Conservation (phyloP, 2,329 filamentous ascomycete genomes). For the Aspergillus unguis region DNA sequence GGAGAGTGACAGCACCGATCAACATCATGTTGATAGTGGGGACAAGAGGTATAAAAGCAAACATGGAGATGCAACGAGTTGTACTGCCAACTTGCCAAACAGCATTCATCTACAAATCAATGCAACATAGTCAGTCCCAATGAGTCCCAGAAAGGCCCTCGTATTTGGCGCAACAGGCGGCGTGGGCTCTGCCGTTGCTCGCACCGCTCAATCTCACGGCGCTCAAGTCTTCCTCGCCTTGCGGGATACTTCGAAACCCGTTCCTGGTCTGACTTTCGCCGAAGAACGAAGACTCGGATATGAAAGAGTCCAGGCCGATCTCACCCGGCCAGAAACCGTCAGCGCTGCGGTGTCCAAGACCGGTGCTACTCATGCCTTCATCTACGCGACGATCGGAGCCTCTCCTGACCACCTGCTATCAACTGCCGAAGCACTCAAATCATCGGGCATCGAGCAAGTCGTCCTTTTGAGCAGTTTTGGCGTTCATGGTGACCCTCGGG, state of each 20-base stretch:
- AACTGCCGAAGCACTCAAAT: slow-evolving; percentile 44
- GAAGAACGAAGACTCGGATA: slow-evolving; percentile 32
- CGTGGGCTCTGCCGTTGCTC: slow-evolving; percentile 43
- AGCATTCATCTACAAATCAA: background rate
- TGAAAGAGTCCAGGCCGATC: slow-evolving; percentile 45
- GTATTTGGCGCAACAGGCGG: slow-evolving; percentile 52
- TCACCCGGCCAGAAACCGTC: slow-evolving; percentile 43
- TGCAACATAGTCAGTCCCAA: background rate
- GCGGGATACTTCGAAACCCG: slow-evolving; percentile 45
- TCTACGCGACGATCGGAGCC: slow-evolving; percentile 41
- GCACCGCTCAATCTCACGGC: slow-evolving; percentile 38
- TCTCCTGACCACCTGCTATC: slow-evolving; percentile 40
- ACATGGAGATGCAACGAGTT: background rate
- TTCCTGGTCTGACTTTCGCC: slow-evolving; percentile 32
- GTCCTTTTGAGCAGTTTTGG: slow-evolving; percentile 48
- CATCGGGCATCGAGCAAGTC: slow-evolving; percentile 45
- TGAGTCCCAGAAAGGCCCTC: slow-evolving; percentile 30
- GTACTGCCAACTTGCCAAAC: background rate
- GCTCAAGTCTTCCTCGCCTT: slow-evolving; percentile 49
- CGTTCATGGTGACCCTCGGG: slow-evolving; percentile 26
- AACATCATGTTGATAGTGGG: background rate
- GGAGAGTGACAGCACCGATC: background rate
- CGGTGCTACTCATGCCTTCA: slow-evolving; percentile 48
- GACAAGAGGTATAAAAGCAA: background rate
- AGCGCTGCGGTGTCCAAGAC: slow-evolving; percentile 36